These are phyloP conservation scores for Diaporthe caulivora DNA, from an alignment of 2,329 filamentous ascomycete species.

Conservation along the genomic window DNA sequence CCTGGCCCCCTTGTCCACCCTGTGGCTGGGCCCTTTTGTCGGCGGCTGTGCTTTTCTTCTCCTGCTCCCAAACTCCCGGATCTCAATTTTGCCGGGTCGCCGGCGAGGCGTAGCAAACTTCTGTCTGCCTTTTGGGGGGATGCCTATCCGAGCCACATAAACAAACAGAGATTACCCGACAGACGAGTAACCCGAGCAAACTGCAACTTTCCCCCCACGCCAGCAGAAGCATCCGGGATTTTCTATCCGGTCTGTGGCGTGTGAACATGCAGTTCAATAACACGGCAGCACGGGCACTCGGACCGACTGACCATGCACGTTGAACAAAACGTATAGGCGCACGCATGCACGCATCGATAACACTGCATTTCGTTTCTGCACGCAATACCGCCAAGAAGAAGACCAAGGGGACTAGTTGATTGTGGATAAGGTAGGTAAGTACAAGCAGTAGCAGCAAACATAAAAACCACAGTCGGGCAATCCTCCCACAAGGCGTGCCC, in stretches of 20 bases:
- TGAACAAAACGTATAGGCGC: background rate
- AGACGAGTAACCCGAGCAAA: background rate
- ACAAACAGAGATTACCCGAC: background rate
- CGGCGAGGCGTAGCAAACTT: background rate
- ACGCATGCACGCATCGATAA: conserved; percentile 2
- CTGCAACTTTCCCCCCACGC: too few species aligned
- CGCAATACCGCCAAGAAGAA: conserved; percentile 9
- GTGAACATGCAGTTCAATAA: background rate
- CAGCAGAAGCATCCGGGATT: too few species aligned
- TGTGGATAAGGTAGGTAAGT: background rate
- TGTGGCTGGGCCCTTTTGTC: background rate
- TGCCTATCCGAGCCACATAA: background rate
- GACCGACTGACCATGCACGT: background rate
- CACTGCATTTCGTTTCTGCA: conserved; percentile 23
- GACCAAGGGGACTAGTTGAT: background rate
- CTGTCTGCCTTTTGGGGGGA: background rate
- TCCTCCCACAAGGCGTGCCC: background rate
- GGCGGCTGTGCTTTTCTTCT: conserved; percentile 15
- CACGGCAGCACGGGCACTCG: background rate
- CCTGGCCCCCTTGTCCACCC: background rate
- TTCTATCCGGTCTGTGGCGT: background rate
- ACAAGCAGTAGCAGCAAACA: background rate
- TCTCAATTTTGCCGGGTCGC: background rate
- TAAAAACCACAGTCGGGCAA: background rate
- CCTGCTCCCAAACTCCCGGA: background rate